Base-by-base conservation (phyloP, 208 protist genomes). In the Trypanosoma cruzi region DNA sequence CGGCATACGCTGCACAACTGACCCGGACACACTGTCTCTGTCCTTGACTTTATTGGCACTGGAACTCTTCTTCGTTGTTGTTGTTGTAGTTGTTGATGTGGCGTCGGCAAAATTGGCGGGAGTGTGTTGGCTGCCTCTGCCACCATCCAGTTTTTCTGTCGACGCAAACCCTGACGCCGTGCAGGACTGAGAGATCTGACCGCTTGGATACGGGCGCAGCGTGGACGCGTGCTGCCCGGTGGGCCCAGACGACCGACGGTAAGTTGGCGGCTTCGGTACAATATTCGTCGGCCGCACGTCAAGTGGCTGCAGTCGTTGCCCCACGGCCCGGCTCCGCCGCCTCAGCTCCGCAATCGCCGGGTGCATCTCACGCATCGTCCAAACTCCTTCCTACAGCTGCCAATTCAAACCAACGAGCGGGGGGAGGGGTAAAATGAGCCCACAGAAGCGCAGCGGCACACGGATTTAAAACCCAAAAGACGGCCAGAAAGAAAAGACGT, bases 301-400 rank as follows among this genome's bases (percentile, higher is more conserved):
- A 40, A 68, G 1, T 7, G 70, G 61, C 7, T 34, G 50, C 5
- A 69, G 48, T 13, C 70, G 52, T 6, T 53, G 37, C 11, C 70
- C 63, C 18, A 62, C 55, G 6, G 56, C 63, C 3, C 70, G 70
- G 36, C 64, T 75, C 4, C 70, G 70, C 28, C 70, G 70, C 63
- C 65, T 68, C 6, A 75, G 48, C 62, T 62, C 70, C 8, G 52
- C 70, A 59, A 75, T 75, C 0, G 52, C 70, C 24, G 70, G 55
- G 26, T 68, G 62, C 4, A 69, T 34, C 26, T 49, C 28, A 7
- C 57, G 46, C 68, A 56, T 58, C 14, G 13, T n/a, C n/a, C n/a
- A n/a, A n/a, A n/a, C n/a, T n/a, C n/a, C n/a, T n/a, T n/a, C n/a
- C n/a, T n/a, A n/a, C n/a, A n/a, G n/a, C n/a, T n/a, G n/a, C n/a